phyloP scores from a whole-genome alignment of 2,329 filamentous ascomycete species.

The Westerdykella sp. region DNA sequence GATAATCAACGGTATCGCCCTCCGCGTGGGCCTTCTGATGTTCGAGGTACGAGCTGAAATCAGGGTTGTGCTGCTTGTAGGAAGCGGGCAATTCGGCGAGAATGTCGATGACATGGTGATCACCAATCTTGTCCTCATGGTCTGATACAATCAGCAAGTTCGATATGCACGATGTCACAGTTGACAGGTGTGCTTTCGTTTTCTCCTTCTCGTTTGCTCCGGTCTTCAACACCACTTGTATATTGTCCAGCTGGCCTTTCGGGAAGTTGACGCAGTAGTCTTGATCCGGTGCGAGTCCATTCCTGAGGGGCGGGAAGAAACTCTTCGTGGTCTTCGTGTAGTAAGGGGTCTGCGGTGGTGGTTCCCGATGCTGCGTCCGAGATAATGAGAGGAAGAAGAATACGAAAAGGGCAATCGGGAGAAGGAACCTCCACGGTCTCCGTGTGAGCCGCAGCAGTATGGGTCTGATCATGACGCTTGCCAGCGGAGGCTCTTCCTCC shows the following conservation, averaged over 20 bases:
- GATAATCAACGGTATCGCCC: constrained; percentile 42
- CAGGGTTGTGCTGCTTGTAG: constrained; percentile 39
- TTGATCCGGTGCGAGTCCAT: constrained; percentile 14
- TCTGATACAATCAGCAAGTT: constrained; percentile 55
- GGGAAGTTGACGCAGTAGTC: constrained; percentile 40
- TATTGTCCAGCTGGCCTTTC: constrained; percentile 34
- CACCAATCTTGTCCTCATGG: constrained; percentile 49
- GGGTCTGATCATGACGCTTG: constrained; percentile 18
- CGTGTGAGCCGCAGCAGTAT: constrained; percentile 22
- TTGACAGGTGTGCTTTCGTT: constrained; percentile 45
- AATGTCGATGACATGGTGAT: constrained; percentile 44
- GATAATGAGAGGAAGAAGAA: constrained; percentile 26
- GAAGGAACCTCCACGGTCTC: constrained; percentile 27
- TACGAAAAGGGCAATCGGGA: constrained; percentile 29
- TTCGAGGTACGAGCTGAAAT: constrained; percentile 48
- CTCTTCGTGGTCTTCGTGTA: constrained; percentile 30
- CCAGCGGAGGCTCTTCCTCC: too few species aligned
- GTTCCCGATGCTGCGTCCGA: constrained; percentile 11
- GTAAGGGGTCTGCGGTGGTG: constrained; percentile 11
- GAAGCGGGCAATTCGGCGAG: constrained; percentile 46
- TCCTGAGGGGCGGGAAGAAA: constrained; percentile 33
- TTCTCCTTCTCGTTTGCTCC: constrained; percentile 43
- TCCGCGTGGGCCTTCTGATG: constrained; percentile 37
- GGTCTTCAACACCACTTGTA: constrained; percentile 47
- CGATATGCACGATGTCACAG: constrained; percentile 50